These are phyloP conservation scores for Xerocomellus dryophilus DNA, from an alignment of 768 basidiomycete species.

Conservation along the genomic window DNA sequence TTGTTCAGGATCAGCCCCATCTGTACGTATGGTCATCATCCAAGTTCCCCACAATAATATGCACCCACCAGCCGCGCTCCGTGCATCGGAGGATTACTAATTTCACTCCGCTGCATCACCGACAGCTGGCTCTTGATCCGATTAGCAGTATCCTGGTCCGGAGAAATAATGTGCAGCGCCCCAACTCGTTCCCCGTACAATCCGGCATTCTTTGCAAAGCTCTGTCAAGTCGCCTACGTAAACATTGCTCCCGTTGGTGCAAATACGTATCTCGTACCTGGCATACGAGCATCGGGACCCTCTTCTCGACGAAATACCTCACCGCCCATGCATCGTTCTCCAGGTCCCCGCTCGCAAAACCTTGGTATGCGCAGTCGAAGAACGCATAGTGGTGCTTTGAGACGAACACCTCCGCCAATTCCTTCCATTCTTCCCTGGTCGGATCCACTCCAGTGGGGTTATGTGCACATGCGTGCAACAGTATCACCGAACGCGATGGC, in stretches of 20 bases:
- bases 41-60: background rate
- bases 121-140: constrained; percentile 85
- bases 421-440: constrained; percentile 80
- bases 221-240: constrained; percentile 44
- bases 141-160: constrained; percentile 59
- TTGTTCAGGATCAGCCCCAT: constrained; percentile 81
- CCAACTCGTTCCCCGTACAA: constrained; percentile 94
- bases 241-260: constrained; percentile 1
- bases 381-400: constrained; percentile 80
- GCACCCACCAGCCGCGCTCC: constrained; percentile 80
- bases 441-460: constrained; percentile 98
- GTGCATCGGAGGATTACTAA: constrained; percentile 90
- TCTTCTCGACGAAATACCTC: constrained; percentile 74
- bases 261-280: constrained; percentile 49
- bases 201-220: constrained; percentile 96
- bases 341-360: constrained; percentile 91
- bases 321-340: constrained; percentile 92
- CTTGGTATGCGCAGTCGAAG: constrained; percentile 97
- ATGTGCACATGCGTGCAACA: constrained; percentile 93
- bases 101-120: constrained; percentile 89
- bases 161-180: constrained; percentile 81
- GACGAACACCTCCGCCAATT: constrained; percentile 69
- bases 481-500: constrained; percentile 74
- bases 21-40: constrained; percentile 34
- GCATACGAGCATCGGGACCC: constrained; percentile 80